phyloP scores from a whole-genome alignment of 2,329 filamentous ascomycete species.

The Cladorrhinum sp. region DNA sequence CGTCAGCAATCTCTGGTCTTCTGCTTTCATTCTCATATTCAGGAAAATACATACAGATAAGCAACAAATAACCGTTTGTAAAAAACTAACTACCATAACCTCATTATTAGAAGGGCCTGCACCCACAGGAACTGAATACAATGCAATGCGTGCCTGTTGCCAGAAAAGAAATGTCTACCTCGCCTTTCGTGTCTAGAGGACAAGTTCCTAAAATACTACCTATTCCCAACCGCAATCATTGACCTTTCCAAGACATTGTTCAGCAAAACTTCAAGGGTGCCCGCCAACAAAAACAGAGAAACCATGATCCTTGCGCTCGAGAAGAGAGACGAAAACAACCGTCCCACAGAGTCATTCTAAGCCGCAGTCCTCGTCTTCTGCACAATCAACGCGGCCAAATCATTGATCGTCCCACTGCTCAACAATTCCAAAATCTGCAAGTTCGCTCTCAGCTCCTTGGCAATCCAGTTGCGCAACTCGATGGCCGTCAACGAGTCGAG shows the following conservation, averaged over 20 bases:
- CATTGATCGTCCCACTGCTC: conserved; percentile 27
- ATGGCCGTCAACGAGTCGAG: conserved; percentile 33
- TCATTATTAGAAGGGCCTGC: not conserved
- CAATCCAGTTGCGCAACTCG: conserved; percentile 32
- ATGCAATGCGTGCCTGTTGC: not conserved
- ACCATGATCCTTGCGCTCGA: not conserved
- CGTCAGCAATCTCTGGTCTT: not conserved
- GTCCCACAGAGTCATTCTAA: not conserved
- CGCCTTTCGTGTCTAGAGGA: not conserved
- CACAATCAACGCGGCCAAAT: conserved; percentile 26
- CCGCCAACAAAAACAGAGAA: not conserved
- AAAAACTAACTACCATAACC: not conserved
- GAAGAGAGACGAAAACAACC: not conserved
- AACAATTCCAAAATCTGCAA: conserved; percentile 29
- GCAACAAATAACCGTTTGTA: not conserved
- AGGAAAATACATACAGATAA: not conserved
- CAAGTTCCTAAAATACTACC: not conserved
- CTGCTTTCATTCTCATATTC: not conserved
- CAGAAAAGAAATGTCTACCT: not conserved
- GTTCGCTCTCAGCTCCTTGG: conserved; percentile 27
- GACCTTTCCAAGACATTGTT: not conserved
- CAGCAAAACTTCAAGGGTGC: not conserved
- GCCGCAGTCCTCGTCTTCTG: conserved; percentile 22
- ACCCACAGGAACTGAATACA: not conserved
- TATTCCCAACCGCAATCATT: too few species aligned